A percentile compares a stretch with the other conserved stretches of the same genome.
Evolutionary conservation across 2,329 filamentous ascomycete genomes (phyloP).

Genomic region (Fusarium tupiense): DNA sequence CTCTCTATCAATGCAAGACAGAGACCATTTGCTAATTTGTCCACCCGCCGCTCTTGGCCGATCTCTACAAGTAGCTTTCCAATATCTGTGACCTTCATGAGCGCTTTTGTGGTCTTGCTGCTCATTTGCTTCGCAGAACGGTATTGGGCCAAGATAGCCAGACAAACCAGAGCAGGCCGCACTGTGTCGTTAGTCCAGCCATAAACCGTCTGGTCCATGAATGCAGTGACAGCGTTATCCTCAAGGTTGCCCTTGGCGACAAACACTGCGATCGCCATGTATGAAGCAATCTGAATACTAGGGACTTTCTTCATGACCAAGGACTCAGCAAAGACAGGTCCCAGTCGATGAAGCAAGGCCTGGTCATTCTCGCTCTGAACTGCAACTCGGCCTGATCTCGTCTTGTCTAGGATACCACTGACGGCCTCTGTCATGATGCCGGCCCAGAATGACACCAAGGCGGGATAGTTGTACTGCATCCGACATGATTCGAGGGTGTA

Average conservation of each 20-base stretch:
- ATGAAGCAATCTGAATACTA: slow-evolving; percentile 85
- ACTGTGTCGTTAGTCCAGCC: slow-evolving; percentile 81
- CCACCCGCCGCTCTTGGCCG: slow-evolving; percentile 71
- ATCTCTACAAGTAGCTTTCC: slow-evolving; percentile 69
- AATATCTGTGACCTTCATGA: slow-evolving; percentile 72
- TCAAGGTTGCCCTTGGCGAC: slow-evolving; percentile 83
- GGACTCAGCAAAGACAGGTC: slow-evolving; percentile 79
- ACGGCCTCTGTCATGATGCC: slow-evolving; percentile 87
- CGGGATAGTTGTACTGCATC: slow-evolving; percentile 77
- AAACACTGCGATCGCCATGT: slow-evolving; percentile 89
- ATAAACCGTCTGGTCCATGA: slow-evolving; percentile 88
- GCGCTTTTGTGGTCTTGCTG: slow-evolving; percentile 72
- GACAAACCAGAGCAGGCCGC: slow-evolving; percentile 77
- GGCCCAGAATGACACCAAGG: slow-evolving; percentile 89
- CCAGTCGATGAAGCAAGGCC: slow-evolving; percentile 73
- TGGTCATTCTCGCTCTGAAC: slow-evolving; percentile 85
- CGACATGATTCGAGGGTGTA: slow-evolving; percentile 81
- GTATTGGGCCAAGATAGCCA: slow-evolving; percentile 85
- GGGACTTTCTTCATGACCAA: slow-evolving; percentile 79
- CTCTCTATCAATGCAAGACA: slow-evolving; percentile 72
- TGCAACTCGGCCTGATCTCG: slow-evolving; percentile 77
- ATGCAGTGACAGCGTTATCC: slow-evolving; percentile 80
- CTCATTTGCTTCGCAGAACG: slow-evolving; percentile 76
- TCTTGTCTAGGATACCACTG: slow-evolving; percentile 81
- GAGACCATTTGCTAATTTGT: slow-evolving; percentile 77